Conservation (phyloP, 495 filamentous ascomycete species). For the Glutinoglossum americanum region DNA sequence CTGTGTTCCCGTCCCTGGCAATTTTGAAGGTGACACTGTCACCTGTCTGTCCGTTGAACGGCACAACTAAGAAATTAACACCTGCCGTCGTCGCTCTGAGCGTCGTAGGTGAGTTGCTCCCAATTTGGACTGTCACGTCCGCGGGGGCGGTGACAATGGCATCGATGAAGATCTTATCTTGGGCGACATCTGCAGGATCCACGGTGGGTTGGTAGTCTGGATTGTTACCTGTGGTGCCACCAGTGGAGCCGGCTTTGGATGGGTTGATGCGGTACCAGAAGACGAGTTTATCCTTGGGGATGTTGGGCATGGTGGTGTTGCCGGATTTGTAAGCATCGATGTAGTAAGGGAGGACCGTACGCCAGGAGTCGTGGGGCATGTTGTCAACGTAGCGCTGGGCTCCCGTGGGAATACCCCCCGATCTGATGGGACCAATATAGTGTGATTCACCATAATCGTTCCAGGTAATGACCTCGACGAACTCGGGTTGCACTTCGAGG, state of each 20-base stretch:
- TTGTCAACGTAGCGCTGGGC: slow-evolving; percentile 21
- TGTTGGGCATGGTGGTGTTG: slow-evolving; percentile 5
- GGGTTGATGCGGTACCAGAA: slow-evolving; percentile 41
- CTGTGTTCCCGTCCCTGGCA: slow-evolving; percentile 18
- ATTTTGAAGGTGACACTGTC: slow-evolving; percentile 26
- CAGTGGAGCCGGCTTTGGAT: slow-evolving; percentile 14
- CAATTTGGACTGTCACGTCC: slow-evolving; percentile 29
- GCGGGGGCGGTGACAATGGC: slow-evolving; percentile 13
- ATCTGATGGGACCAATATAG: slow-evolving; percentile 38
- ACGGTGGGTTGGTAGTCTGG: slow-evolving; percentile 9
- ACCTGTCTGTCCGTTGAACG: slow-evolving; percentile 27
- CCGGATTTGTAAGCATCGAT: slow-evolving; percentile 15
- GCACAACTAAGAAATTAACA: slow-evolving; percentile 29
- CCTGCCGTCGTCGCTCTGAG: slow-evolving; percentile 21
- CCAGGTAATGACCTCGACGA: slow-evolving; percentile 37
- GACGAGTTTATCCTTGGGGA: slow-evolving; percentile 28
- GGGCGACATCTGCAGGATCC: slow-evolving; percentile 9
- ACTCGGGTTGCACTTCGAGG: slow-evolving; percentile 37
- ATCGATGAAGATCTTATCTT: slow-evolving; percentile 22
- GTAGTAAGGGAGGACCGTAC: slow-evolving; percentile 35
- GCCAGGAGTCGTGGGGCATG: slow-evolving; percentile 33
- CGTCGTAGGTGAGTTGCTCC: slow-evolving; percentile 16
- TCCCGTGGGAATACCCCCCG: slow-evolving; percentile 21
- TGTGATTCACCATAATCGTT: slow-evolving; percentile 62
- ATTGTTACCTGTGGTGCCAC: slow-evolving; percentile 21